Base-by-base conservation (phyloP, 192 early-diverging fungal species). In the Entrophospora sp. region DNA sequence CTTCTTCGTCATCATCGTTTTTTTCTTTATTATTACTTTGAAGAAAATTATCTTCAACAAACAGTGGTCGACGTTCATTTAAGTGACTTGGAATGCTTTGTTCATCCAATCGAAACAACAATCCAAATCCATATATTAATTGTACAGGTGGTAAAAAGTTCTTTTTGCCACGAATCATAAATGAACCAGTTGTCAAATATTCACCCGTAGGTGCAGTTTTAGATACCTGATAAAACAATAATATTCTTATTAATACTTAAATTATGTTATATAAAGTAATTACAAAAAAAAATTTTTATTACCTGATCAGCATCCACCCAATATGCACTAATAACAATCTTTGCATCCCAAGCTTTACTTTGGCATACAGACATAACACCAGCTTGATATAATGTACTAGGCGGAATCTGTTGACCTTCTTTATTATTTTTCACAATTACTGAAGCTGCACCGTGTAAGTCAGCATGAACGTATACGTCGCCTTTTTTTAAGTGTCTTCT, bases 291-390 rank as follows among this genome's bases (percentile, higher is more conserved):
- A n/a, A n/a, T n/a, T n/a, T n/a, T n/a, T n/a, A n/a, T n/a, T n/a
- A 76, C 81, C 43, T 96, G 92, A 60, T 88, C 78, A 1, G 85
- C 85, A 51, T 84, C 70, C 7, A 97, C 95, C 95, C 96, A 99
- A 83, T 89, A 99, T 0, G 95, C 93, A 25, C 84, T 85, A 5
- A 91, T 95, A 14, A 97, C 84, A 67, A 96, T 91, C 71, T 99
- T 99, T 24, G 91, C 84, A 51, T 99, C 96, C 96, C 96, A 99
- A 9, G 96, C 96, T 24, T 87, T 86, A 30, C 91, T 93, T 71
- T 92, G 85, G 55, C 92, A 94, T 2, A 99, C 88, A 40, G 91
- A 89, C 94, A 97, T 95, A 30, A 91, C 84, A 12, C 91, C 94
- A 4, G 96, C 96, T 77, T 99, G 96, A 67, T 87, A 88, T 53